Conservation (phyloP, 805 yeast species). For the Wickerhamomyces bisporus region DNA sequence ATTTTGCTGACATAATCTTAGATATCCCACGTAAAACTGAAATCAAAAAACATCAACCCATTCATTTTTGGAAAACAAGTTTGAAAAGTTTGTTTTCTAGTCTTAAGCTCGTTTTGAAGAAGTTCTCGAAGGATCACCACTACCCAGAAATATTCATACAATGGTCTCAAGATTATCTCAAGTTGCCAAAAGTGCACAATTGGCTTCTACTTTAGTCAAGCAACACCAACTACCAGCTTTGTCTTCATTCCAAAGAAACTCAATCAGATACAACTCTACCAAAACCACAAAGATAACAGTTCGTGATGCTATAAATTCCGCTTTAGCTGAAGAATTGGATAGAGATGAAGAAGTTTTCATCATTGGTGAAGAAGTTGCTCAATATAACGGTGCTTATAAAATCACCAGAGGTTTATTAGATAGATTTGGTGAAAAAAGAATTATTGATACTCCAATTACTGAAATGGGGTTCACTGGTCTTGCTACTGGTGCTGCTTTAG, state of each 20-base stretch:
- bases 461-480: slow-evolving; percentile 99
- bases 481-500: slow-evolving; percentile 79
- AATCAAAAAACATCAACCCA: not conserved
- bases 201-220: slow-evolving; percentile 8
- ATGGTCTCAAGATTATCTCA: slow-evolving; percentile 1
- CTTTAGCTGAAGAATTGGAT: slow-evolving; percentile 96
- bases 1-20: slow-evolving; percentile 1
- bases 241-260: slow-evolving; percentile 6
- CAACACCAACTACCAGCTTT: slow-evolving; percentile 9
- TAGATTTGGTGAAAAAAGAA: slow-evolving; percentile 61
- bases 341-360: slow-evolving; percentile 89
- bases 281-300: slow-evolving; percentile 62
- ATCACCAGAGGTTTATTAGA: slow-evolving; percentile 93
- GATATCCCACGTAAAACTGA: not conserved
- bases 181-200: slow-evolving; percentile 15
- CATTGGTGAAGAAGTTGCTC: slow-evolving; percentile 99
- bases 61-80: too few species aligned
- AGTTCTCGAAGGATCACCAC: too few species aligned
- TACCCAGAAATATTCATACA: too few species aligned
- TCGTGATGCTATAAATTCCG: slow-evolving; percentile 93
- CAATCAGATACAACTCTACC: slow-evolving; percentile 18
- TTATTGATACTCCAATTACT: slow-evolving; percentile 94
- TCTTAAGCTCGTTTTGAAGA: too few species aligned
- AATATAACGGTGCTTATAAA: slow-evolving; percentile 98
- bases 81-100: too few species aligned